Percentiles rank a stretch among this genome's conserved stretches.
These are phyloP conservation scores for Fusarium sp. DNA, from an alignment of 2,329 filamentous ascomycete species.

Conservation along the genomic window DNA sequence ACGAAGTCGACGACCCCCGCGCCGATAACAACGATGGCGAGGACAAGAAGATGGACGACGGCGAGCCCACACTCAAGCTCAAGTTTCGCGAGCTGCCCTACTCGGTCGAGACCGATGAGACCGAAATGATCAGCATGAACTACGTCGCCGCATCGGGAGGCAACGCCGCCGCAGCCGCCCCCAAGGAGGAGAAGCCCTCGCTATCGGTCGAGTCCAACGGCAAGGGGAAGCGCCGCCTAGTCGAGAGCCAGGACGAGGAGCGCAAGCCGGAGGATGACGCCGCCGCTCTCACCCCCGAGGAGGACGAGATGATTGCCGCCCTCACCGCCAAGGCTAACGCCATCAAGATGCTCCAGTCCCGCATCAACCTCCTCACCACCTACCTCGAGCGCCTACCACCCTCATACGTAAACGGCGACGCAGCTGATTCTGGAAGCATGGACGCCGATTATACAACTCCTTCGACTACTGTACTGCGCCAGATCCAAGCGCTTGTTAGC, in stretches of 20 bases:
- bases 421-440: slow-evolving; percentile 52
- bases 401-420: slow-evolving; percentile 68
- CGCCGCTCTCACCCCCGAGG: slow-evolving; percentile 65
- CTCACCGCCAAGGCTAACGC: slow-evolving; percentile 92
- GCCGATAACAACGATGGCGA: slow-evolving; percentile 63
- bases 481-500: slow-evolving; percentile 86
- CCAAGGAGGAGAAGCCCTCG: slow-evolving; percentile 57
- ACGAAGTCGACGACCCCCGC: slow-evolving; percentile 74
- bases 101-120: slow-evolving; percentile 91
- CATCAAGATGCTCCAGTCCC: slow-evolving; percentile 89
- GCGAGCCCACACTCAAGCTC: slow-evolving; percentile 67
- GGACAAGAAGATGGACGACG: slow-evolving; percentile 79
- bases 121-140: slow-evolving; percentile 97
- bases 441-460: slow-evolving; percentile 57
- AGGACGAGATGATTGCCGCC: slow-evolving; percentile 71
- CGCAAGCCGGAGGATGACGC: slow-evolving; percentile 51
- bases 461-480: slow-evolving; percentile 83
- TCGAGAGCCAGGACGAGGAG: slow-evolving; percentile 48
- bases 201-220: slow-evolving; percentile 61
- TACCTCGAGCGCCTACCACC: slow-evolving; percentile 82
- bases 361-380: slow-evolving; percentile 77
- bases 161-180: slow-evolving; percentile 74
- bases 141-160: slow-evolving; percentile 88
- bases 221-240: slow-evolving; percentile 64
- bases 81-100: slow-evolving; percentile 88